phyloP scores from a whole-genome alignment of 192 early-diverging fungal species.

The Umbelopsis sp. region DNA sequence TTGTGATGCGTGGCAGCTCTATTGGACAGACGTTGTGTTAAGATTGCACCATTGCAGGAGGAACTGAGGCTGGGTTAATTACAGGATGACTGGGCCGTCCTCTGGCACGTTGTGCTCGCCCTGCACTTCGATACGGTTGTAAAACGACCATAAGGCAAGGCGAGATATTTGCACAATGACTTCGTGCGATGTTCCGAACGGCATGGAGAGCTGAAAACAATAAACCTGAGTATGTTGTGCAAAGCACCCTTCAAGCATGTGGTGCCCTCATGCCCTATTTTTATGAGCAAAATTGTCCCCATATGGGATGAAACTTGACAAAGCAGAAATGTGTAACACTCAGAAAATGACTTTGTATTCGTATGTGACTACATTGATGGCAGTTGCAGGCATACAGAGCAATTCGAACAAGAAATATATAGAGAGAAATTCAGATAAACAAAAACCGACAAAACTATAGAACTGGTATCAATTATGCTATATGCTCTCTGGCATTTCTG shows the following conservation, averaged over 20 bases:
- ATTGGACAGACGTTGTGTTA: conserved; percentile 9
- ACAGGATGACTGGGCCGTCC: conserved; percentile 46
- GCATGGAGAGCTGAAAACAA: conserved; percentile 36
- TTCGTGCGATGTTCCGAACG: conserved; percentile 45
- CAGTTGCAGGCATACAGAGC: background rate
- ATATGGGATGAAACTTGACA: background rate
- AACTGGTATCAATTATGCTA: background rate
- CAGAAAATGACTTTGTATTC: background rate
- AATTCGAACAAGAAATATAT: background rate
- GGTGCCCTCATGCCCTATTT: background rate
- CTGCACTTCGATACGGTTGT: conserved; percentile 39
- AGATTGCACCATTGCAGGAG: background rate
- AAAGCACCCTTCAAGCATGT: background rate
- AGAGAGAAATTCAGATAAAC: background rate
- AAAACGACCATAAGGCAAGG: conserved; percentile 43
- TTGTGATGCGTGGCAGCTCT: conserved; percentile 51
- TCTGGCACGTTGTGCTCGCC: conserved; percentile 39
- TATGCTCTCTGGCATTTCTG: conserved; percentile 16
- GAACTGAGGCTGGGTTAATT: background rate
- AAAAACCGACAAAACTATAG: background rate
- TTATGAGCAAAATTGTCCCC: background rate
- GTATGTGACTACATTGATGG: background rate
- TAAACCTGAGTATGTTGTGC: too few species aligned
- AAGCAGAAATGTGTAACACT: background rate
- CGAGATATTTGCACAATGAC: conserved; percentile 36